These are phyloP conservation scores for Rhododendron molle DNA, from an alignment of 148 eudicot species.

Conservation along the genomic window DNA sequence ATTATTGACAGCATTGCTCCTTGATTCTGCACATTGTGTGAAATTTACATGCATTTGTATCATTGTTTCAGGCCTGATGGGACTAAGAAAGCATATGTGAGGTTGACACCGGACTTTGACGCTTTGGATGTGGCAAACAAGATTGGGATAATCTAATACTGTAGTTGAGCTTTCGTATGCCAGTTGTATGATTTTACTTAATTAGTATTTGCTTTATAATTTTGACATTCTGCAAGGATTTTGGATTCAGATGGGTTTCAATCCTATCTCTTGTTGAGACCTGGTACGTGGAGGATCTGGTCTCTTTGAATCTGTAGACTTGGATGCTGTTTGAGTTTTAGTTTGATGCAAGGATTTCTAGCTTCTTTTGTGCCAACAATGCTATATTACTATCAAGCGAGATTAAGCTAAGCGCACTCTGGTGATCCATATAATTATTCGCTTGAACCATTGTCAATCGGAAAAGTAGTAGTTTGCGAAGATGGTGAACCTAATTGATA, in stretches of 20 bases:
- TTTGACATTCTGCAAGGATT: background rate
- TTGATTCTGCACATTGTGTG: background rate
- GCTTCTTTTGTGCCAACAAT: background rate
- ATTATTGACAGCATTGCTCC: no score
- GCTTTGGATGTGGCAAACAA: constrained; percentile 83
- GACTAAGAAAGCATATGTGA: constrained; percentile 71
- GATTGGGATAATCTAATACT: constrained; percentile 56
- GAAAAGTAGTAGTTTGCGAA: no score
- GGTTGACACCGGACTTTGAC: constrained; percentile 63
- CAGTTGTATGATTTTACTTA: background rate
- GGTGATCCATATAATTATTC: no score
- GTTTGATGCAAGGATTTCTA: background rate
- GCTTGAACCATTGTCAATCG: no score
- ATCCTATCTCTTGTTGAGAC: background rate
- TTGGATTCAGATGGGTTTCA: background rate
- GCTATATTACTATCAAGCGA: no score
- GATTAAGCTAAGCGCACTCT: background rate
- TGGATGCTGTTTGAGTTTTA: background rate
- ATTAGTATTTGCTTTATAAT: background rate
- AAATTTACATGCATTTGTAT: background rate
- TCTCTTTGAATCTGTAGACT: background rate
- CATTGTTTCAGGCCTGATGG: constrained; percentile 39
- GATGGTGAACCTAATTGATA: no score
- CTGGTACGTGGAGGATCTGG: background rate
- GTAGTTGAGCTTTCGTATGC: background rate